Percentiles rank a stretch among this genome's conserved stretches.
These are phyloP conservation scores for Borovskyia barvae DNA, from an alignment of 208 protist species.

Conservation along the genomic window DNA sequence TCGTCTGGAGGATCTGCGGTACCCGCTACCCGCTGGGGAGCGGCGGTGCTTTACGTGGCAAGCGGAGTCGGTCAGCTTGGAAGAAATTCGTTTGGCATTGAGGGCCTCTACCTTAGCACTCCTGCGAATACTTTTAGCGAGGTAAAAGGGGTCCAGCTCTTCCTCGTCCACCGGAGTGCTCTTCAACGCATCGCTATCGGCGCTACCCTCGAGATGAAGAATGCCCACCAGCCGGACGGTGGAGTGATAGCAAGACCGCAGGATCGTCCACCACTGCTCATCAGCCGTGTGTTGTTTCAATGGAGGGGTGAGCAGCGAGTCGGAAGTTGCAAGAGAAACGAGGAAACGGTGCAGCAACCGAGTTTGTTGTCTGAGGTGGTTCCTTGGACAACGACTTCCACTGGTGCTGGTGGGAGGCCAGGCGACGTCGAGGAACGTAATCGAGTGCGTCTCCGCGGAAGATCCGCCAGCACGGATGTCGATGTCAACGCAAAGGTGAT, in stretches of 20 bases:
- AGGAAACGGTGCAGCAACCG: too few species aligned
- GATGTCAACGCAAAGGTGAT: conserved; percentile 18
- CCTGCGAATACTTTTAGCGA: conserved; percentile 6
- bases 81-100: too few species aligned
- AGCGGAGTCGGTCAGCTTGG: too few species aligned
- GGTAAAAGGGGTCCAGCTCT: conserved; percentile 1
- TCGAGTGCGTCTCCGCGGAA: not conserved
- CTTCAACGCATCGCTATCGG: not conserved
- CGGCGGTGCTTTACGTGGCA: too few species aligned
- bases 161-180: not conserved
- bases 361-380: too few species aligned
- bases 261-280: conserved; percentile 10
- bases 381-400: not conserved
- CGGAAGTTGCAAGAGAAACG: too few species aligned
- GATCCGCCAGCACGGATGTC: not conserved
- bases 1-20: too few species aligned
- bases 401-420: not conserved
- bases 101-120: conserved; percentile 4
- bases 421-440: conserved; percentile 22
- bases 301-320: not conserved
- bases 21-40: too few species aligned
- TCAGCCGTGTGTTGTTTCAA: not conserved
- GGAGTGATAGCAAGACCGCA: conserved; percentile 20
- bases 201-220: not conserved
- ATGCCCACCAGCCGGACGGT: conserved; percentile 6